A percentile compares a stretch with the other conserved stretches of the same genome.
These are phyloP conservation scores for Aphanomyces invadans DNA, from an alignment of 352 stramenopile species.

Conservation along the genomic window DNA sequence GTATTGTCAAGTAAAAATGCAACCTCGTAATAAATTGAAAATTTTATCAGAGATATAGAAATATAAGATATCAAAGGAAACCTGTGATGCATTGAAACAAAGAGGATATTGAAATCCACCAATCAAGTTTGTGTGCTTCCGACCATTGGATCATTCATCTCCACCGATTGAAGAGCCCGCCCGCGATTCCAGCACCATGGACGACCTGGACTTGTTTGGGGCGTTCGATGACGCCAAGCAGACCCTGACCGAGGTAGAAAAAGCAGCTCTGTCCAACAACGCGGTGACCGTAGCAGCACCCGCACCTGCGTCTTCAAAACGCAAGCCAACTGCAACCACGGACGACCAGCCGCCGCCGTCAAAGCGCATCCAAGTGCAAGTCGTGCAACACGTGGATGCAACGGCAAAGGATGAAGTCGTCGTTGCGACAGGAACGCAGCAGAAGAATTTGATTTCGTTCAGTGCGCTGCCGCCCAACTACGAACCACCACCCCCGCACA, in stretches of 20 bases:
- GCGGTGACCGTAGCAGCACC: conserved; percentile 41
- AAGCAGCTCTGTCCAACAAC: conserved; percentile 32
- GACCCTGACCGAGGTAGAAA: conserved; percentile 36
- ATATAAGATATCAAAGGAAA: too few species aligned
- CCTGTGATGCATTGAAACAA: background rate
- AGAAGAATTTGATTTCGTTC: conserved; percentile 95
- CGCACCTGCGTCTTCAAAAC: conserved; percentile 24
- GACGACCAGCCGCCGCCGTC: conserved; percentile 36
- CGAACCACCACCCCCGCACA: conserved; percentile 23
- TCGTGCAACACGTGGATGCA: conserved; percentile 67
- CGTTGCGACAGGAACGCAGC: conserved; percentile 89
- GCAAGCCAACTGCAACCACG: conserved; percentile 22
- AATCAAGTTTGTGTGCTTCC: background rate
- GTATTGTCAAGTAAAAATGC: background rate
- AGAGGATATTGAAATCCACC: conserved; percentile 5
- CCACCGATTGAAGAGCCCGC: background rate
- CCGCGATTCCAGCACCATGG: conserved; percentile 23
- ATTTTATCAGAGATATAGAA: too few species aligned
- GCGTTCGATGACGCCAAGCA: conserved; percentile 86
- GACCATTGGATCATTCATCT: conserved; percentile 6
- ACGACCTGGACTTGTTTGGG: conserved; percentile 91
- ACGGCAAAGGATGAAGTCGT: conserved; percentile 50
- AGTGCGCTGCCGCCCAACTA: conserved; percentile 83
- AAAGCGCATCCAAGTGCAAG: conserved; percentile 63
- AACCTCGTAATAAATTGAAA: too few species aligned